Conservation (phyloP, 225 moss, liverwort and hornwort genomes). For the Antitrichia curtipendula region DNA sequence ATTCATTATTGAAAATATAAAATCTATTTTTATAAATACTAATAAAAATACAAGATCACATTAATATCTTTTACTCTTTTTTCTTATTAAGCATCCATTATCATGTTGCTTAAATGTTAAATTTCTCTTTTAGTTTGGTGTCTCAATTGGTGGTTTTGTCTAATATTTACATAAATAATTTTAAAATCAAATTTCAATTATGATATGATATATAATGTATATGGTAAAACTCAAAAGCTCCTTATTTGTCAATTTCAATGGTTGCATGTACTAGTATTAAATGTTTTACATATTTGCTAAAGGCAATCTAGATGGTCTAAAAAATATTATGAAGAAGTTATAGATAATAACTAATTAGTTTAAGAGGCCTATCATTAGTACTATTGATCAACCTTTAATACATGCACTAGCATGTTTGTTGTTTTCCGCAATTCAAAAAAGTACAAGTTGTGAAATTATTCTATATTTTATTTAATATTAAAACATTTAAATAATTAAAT, state of each 20-base stretch:
- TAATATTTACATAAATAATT: background rate
- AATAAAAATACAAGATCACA: background rate
- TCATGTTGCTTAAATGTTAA: background rate
- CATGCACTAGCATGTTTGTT: background rate
- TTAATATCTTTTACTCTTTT: background rate
- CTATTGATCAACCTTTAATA: background rate
- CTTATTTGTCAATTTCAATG: background rate
- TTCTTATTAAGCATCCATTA: background rate
- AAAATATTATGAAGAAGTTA: background rate
- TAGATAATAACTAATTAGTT: background rate
- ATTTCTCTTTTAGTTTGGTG: background rate
- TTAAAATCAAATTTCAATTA: fast-evolving
- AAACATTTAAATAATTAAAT: background rate
- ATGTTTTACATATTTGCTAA: background rate
- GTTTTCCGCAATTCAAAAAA: background rate
- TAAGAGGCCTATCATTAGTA: fast-evolving
- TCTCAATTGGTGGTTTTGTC: background rate
- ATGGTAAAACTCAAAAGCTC: fast-evolving
- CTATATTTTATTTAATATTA: too few species aligned
- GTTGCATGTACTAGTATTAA: background rate
- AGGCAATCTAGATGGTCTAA: background rate
- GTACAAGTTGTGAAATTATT: background rate
- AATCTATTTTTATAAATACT: background rate
- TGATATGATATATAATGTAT: fast-evolving
- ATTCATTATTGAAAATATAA: background rate